Conservation (phyloP, 176 grass and related monocot genomes). For the Musa troglodytarum region DNA sequence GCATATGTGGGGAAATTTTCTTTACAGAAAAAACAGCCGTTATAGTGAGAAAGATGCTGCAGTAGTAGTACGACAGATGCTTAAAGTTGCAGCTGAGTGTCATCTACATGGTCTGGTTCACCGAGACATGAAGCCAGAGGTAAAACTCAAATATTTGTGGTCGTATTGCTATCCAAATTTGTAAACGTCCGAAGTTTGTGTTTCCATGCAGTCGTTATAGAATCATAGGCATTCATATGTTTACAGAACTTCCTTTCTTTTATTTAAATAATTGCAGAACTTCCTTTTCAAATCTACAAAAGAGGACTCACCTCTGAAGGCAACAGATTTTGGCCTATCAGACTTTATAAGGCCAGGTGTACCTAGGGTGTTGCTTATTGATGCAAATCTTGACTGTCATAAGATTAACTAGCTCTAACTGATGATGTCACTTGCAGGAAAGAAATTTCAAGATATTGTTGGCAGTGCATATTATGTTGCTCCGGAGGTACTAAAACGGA, state of each 20-base stretch:
- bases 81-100: conserved; percentile 94
- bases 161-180: neutral
- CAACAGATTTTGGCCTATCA: conserved; percentile 97
- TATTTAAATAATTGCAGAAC: conserved; percentile 48
- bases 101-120: conserved; percentile 95
- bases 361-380: conserved; percentile 7
- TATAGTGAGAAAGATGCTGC: conserved; percentile 99
- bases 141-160: conserved; percentile 14
- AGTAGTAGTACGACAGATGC: conserved; percentile 87
- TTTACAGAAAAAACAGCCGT: conserved; percentile 80
- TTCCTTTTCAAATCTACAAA: conserved; percentile 87
- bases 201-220: neutral
- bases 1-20: neutral
- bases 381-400: neutral
- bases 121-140: conserved; percentile 99
- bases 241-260: neutral
- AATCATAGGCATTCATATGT: neutral
- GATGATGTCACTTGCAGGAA: conserved; percentile 34
- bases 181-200: neutral
- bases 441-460: conserved; percentile 77
- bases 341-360: conserved; percentile 91
- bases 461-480: conserved; percentile 96
- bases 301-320: conserved; percentile 72
- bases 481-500: conserved; percentile 81
- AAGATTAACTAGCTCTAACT: neutral